phyloP scores from a whole-genome alignment of 768 basidiomycete genomes.

The Mycena haematopus region DNA sequence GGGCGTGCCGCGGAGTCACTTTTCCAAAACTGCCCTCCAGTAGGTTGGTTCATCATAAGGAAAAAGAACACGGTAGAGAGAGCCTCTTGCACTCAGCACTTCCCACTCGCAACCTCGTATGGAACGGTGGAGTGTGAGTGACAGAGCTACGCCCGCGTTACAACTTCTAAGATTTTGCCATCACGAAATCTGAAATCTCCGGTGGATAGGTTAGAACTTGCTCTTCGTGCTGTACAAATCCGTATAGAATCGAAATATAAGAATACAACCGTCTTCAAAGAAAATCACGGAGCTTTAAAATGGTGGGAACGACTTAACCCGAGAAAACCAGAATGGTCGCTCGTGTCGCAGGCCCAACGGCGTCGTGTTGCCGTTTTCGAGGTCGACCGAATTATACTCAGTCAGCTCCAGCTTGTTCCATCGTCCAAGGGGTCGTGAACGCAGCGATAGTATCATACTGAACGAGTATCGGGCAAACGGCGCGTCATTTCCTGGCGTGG shows the following conservation, averaged over 20 bases:
- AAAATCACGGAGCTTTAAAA: constrained; percentile 3
- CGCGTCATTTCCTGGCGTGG: constrained; percentile 29
- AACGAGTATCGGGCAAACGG: constrained; percentile 63
- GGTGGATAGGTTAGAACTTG: too few relatives aligned
- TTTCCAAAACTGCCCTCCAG: neutral
- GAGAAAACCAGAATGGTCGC: constrained; percentile 94
- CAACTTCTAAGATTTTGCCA: too few relatives aligned
- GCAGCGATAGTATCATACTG: constrained; percentile 72
- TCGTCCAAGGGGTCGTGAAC: constrained; percentile 80
- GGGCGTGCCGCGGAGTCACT: neutral
- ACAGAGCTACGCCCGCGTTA: too few relatives aligned
- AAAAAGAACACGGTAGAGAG: too few relatives aligned
- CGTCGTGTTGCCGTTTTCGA: constrained; percentile 75
- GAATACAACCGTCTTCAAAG: neutral
- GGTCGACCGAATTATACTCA: constrained; percentile 75
- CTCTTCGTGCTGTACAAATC: neutral
- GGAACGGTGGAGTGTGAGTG: too few relatives aligned
- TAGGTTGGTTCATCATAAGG: too few relatives aligned
- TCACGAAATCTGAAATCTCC: too few relatives aligned
- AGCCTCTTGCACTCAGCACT: too few relatives aligned
- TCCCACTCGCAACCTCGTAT: too few relatives aligned
- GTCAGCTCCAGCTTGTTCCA: constrained; percentile 84
- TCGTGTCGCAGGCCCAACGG: constrained; percentile 82
- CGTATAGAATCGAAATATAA: neutral
- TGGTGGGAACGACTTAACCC: constrained; percentile 67